phyloP scores from a whole-genome alignment of 352 stramenopile genomes.

The Peronospora farinosa region DNA sequence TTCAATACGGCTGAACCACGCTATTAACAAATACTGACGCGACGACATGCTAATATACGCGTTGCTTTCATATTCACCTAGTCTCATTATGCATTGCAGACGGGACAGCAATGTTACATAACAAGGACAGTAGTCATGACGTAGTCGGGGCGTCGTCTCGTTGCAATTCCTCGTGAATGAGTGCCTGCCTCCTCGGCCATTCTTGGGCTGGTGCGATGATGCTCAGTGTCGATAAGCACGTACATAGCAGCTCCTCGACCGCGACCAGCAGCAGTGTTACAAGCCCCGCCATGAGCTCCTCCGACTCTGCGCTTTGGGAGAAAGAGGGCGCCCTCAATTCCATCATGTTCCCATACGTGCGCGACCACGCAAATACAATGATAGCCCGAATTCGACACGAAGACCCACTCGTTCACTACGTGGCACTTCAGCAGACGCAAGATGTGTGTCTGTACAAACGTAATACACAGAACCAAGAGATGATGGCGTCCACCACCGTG shows the following conservation, averaged over 20 bases:
- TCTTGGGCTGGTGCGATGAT: slow-evolving; percentile 10
- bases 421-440: slow-evolving; percentile 47
- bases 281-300: slow-evolving; percentile 12
- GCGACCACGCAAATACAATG: slow-evolving; percentile 41
- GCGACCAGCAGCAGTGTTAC: slow-evolving; percentile 9
- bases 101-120: background rate
- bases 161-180: slow-evolving; percentile 13
- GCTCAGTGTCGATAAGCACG: slow-evolving; percentile 14
- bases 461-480: slow-evolving; percentile 18
- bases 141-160: slow-evolving; percentile 9
- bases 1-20: background rate
- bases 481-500: slow-evolving; percentile 7
- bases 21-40: slow-evolving; percentile 2
- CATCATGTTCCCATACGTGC: slow-evolving; percentile 51
- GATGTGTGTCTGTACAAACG: slow-evolving; percentile 68
- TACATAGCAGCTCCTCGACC: slow-evolving; percentile 17
- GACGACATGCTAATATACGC: slow-evolving; percentile 9
- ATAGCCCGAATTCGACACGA: slow-evolving; percentile 37
- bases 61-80: background rate
- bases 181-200: slow-evolving; percentile 13
- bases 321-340: slow-evolving; percentile 26
- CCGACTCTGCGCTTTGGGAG: slow-evolving; percentile 43
- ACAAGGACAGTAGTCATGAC: background rate
- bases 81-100: slow-evolving; percentile 5
- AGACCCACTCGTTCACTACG: slow-evolving; percentile 48